Conservation (phyloP, 148 eudicot species). For the Rhododendron ferrugineum region DNA sequence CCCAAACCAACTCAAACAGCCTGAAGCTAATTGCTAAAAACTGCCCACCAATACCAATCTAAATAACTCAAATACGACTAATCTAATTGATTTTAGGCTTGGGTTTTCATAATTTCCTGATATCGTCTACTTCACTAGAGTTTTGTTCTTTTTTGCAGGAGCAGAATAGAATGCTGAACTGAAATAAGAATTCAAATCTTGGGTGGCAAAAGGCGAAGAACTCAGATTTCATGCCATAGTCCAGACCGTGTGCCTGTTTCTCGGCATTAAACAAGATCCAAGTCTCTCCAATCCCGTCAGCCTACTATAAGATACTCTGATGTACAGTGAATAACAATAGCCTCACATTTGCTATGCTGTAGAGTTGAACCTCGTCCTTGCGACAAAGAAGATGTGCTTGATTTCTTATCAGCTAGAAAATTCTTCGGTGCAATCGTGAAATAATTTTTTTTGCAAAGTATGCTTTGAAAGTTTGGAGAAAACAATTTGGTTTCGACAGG, state of each 20-base stretch:
- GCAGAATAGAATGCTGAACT: not conserved
- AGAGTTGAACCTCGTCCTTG: not conserved
- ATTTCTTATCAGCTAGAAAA: not conserved
- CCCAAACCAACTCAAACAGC: not conserved
- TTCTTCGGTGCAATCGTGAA: not conserved
- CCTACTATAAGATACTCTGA: not conserved
- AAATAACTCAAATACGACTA: not conserved
- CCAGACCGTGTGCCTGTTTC: not conserved
- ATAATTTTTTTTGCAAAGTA: not conserved
- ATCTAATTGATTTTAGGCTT: not conserved
- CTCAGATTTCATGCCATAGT: not conserved
- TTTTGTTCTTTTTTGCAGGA: conserved; percentile 12
- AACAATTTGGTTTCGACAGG: not conserved
- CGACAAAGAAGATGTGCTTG: not conserved
- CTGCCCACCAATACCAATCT: not conserved
- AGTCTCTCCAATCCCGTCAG: not conserved
- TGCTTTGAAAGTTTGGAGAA: not conserved
- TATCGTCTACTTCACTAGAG: no score
- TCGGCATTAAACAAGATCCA: not conserved
- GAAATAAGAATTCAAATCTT: not conserved
- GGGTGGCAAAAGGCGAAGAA: not conserved
- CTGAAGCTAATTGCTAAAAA: not conserved
- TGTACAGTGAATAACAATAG: not conserved
- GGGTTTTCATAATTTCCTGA: not conserved
- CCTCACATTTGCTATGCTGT: not conserved